These are phyloP conservation scores for Catunica adiposa DNA, from an alignment of 2,329 filamentous ascomycete species.

Conservation along the genomic window DNA sequence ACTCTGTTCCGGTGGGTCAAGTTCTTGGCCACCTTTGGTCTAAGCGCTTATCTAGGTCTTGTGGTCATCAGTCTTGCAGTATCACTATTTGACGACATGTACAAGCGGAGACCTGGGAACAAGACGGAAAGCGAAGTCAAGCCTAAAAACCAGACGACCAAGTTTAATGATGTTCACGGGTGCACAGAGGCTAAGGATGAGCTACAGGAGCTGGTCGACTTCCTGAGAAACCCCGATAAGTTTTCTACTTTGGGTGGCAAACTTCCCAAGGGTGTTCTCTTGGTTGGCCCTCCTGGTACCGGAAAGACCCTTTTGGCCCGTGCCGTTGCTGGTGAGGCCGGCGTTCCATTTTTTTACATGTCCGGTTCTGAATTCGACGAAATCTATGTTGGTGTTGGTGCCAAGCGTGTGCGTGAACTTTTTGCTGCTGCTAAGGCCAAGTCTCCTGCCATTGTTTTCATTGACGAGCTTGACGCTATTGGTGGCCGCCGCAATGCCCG, in stretches of 20 bases:
- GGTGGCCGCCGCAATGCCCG: slow-evolving; percentile 84
- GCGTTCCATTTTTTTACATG: slow-evolving; percentile 99
- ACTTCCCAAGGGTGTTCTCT: slow-evolving; percentile 86
- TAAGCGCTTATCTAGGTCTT: slow-evolving; percentile 64
- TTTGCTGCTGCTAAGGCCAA: slow-evolving; percentile 70
- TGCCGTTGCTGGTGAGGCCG: slow-evolving; percentile 89
- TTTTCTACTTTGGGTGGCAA: slow-evolving; percentile 92
- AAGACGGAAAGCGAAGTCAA: slow-evolving; percentile 70
- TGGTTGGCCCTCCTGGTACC: slow-evolving; percentile 90
- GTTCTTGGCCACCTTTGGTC: slow-evolving; percentile 62
- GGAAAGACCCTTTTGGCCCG: slow-evolving; percentile 92
- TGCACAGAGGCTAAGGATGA: slow-evolving; percentile 98
- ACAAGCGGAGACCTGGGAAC: slow-evolving; percentile 58
- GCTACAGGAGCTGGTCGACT: slow-evolving; percentile 90
- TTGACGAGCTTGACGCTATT: slow-evolving; percentile 86
- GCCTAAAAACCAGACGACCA: slow-evolving; percentile 77
- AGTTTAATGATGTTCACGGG: slow-evolving; percentile 87
- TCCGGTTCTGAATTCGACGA: slow-evolving; percentile 98
- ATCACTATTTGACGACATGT: slow-evolving; percentile 43
- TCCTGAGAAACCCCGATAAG: slow-evolving; percentile 79
- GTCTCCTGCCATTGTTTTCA: slow-evolving; percentile 85
- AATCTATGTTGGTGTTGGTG: slow-evolving; percentile 91
- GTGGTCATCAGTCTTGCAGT: slow-evolving; percentile 67
- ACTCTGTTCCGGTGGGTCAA: slow-evolving; percentile 83
- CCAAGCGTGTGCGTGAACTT: slow-evolving; percentile 90